Base-by-base conservation (phyloP, 495 filamentous ascomycete species). In the Parachaetomium inaequale region DNA sequence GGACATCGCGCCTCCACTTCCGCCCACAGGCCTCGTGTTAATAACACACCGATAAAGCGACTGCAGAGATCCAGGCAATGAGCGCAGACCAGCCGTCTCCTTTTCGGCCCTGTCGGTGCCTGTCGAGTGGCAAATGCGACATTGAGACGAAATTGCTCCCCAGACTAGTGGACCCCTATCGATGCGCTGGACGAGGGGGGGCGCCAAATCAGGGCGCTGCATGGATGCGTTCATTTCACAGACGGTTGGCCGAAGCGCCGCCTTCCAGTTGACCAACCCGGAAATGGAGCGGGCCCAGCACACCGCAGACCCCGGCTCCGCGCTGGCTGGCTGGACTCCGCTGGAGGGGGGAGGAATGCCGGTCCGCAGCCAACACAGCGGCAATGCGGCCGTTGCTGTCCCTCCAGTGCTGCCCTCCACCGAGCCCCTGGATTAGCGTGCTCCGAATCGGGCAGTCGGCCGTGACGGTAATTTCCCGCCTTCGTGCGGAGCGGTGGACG, bases 351-450 rank as follows among this genome's bases (percentile, higher is more conserved):
- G 43, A 58, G 61, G 61, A 49, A 54, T 34, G 55, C 19, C 36
- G 46, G 49, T 46, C 56, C 56, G 49, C 62, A 38, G 31, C 49
- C 31, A 46, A 58, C 34, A 52, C 61, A 49, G 32, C 26, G 28
- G 49, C 42, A 52, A 47, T 45, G 54, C 43, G 34, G 25, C 19
- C 31, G 55, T 7, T 52, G 23, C 46, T 55, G 54, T 28, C 45
- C 46, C 47, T 19, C 43, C 28, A 58, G 49, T 49, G 56, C 17
- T 53, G 50, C 56, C 67, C 64, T 71, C 70, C 68, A 72, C 65
- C 61, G 67, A 70, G 54, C 68, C 67, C 66, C 68, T 73, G 69
- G 70, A 71, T 69, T 71, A 71, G 70, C 61, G 68, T 62, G 36
- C 66, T 32, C 55, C 51, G 55, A 57, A 56, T 58, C 60, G 65